Conservation (phyloP, 1,284 basidiomycete genomes). For the Leccinum solheimii region DNA sequence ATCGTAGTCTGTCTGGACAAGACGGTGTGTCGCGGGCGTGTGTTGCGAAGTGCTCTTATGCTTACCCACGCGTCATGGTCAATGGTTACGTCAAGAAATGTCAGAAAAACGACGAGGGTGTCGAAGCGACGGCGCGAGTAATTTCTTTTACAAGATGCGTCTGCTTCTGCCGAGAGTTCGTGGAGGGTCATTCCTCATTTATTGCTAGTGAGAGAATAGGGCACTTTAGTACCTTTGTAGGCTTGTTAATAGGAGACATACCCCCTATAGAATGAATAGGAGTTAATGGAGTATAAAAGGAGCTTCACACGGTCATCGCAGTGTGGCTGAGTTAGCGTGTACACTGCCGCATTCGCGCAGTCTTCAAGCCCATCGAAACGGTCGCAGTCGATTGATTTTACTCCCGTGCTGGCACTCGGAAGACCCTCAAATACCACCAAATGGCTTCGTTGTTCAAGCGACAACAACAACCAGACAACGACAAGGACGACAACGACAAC, state of each 20-base stretch:
- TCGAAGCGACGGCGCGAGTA: conserved; percentile 92
- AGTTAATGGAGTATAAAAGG: too few relatives aligned
- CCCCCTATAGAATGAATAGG: too few relatives aligned
- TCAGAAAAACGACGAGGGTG: conserved; percentile 89
- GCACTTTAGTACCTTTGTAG: too few relatives aligned
- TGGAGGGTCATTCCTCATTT: too few relatives aligned
- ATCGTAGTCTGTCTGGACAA: too few relatives aligned
- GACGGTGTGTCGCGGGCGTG: conserved; percentile 52
- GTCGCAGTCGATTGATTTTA: too few relatives aligned
- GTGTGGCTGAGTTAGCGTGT: too few relatives aligned
- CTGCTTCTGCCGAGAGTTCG: too few relatives aligned
- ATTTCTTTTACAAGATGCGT: conserved; percentile 40
- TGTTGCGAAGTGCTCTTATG: not conserved
- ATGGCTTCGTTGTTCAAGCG: conserved; percentile 38
- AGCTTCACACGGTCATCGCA: too few relatives aligned
- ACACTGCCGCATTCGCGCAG: not conserved
- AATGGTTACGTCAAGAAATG: conserved; percentile 84
- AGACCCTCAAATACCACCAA: conserved; percentile 41
- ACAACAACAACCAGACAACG: conserved; percentile 31
- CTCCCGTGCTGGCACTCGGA: not conserved
- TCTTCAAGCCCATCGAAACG: too few relatives aligned
- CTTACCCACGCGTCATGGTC: not conserved
- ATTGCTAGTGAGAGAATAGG: too few relatives aligned
- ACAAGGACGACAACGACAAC: conserved; percentile 58
- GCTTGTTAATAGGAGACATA: too few relatives aligned